phyloP scores from a whole-genome alignment of 1,139 yeast species.

The Wickerhamiella pararugosa region DNA sequence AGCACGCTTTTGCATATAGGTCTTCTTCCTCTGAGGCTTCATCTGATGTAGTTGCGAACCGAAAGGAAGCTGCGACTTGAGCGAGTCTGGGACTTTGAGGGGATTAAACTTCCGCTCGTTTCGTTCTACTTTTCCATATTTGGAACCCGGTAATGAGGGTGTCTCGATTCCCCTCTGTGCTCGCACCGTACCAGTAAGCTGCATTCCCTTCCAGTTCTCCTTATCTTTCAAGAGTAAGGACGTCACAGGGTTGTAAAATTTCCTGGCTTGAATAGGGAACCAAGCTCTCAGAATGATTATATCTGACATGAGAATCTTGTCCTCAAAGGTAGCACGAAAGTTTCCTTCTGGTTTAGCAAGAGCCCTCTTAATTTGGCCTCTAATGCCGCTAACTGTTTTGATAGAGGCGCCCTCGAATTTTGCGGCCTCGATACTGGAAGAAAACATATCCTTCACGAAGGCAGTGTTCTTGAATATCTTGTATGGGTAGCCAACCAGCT shows the following conservation, averaged over 20 bases:
- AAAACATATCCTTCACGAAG: constrained; percentile 91
- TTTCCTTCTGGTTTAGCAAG: constrained; percentile 92
- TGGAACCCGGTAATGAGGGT: constrained; percentile 44
- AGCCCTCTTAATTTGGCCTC: constrained; percentile 96
- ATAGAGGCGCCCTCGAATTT: constrained; percentile 96
- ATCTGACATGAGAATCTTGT: constrained; percentile 80
- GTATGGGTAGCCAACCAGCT: constrained; percentile 87
- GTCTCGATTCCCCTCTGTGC: constrained; percentile 56
- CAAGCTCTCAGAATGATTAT: constrained; percentile 84
- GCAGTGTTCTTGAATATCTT: constrained; percentile 94
- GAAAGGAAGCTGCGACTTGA: constrained; percentile 72
- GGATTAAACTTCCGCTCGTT: constrained; percentile 78
- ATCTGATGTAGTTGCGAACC: constrained; percentile 76
- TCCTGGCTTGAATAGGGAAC: constrained; percentile 87
- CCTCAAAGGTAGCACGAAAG: constrained; percentile 96
- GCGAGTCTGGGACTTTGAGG: constrained; percentile 64
- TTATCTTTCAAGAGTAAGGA: constrained; percentile 65
- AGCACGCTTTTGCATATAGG: constrained; percentile 84
- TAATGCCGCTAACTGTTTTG: constrained; percentile 88
- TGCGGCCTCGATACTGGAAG: constrained; percentile 84
- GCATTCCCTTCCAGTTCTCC: constrained; percentile 90
- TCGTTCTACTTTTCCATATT: constrained; percentile 72
- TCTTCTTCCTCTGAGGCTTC: constrained; percentile 75
- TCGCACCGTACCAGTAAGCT: constrained; percentile 84
- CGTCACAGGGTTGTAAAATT: constrained; percentile 91